phyloP scores from a whole-genome alignment of 225 moss, liverwort and hornwort species.

The Lunularia cruciata region DNA sequence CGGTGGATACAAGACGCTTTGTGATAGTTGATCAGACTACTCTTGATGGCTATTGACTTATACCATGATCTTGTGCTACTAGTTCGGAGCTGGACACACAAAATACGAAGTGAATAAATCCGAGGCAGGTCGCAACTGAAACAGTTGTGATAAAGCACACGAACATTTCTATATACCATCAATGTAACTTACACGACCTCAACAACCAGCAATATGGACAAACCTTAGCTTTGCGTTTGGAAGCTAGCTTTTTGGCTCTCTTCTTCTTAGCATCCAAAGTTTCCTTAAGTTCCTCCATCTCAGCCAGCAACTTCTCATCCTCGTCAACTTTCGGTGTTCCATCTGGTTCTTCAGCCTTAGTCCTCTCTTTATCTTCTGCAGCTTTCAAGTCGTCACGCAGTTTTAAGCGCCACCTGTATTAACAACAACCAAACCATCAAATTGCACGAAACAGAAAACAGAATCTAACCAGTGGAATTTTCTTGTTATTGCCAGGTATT shows the following conservation, averaged over 20 bases:
- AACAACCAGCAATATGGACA: not conserved
- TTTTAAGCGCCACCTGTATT: conserved; percentile 87
- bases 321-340: conserved; percentile 52
- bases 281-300: conserved; percentile 94
- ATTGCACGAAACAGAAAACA: not conserved
- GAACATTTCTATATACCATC: too few species aligned
- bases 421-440: not conserved
- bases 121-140: too few species aligned
- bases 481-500: too few species aligned
- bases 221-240: conserved; percentile 94
- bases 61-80: too few species aligned
- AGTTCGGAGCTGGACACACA: too few species aligned
- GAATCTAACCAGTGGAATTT: too few species aligned
- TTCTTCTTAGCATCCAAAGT: conserved; percentile 70
- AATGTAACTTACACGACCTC: not conserved
- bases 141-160: too few species aligned
- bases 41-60: too few species aligned
- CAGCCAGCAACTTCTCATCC: conserved; percentile 72
- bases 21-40: not conserved
- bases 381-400: conserved; percentile 68
- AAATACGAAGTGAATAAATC: too few species aligned
- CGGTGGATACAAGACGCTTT: too few species aligned
- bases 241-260: conserved; percentile 67
- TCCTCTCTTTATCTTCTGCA: conserved; percentile 37
- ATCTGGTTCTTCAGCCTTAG: conserved; percentile 22